phyloP scores from a whole-genome alignment of 176 grass and related monocot genomes.

The Otatea glauca region DNA sequence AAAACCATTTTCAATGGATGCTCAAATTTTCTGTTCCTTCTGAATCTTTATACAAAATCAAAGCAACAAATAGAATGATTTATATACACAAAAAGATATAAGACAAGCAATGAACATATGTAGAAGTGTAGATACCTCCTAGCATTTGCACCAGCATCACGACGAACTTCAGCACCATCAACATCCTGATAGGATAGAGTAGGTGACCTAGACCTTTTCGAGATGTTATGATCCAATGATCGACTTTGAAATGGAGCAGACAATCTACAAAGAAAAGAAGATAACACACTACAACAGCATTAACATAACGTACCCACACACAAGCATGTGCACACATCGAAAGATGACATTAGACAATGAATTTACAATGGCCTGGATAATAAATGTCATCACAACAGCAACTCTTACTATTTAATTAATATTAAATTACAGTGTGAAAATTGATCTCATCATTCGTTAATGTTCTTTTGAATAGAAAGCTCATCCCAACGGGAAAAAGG shows the following conservation, averaged over 20 bases:
- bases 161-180: constrained; percentile 49
- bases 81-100: constrained; percentile 9
- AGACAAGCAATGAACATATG: background rate
- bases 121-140: constrained; percentile 47
- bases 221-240: constrained; percentile 50
- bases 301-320: background rate
- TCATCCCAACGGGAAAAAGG: too few species aligned
- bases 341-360: constrained; percentile 10
- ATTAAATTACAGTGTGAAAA: constrained; percentile 16
- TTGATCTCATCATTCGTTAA: background rate
- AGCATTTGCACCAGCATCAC: constrained; percentile 34
- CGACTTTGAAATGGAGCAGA: constrained; percentile 47
- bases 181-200: constrained; percentile 50
- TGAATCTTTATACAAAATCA: constrained; percentile 12
- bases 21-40: constrained; percentile 20
- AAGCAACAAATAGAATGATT: background rate
- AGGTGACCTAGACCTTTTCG: constrained; percentile 65
- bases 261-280: constrained; percentile 36
- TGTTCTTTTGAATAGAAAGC: background rate
- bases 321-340: background rate
- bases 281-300: constrained; percentile 34
- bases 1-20: constrained; percentile 18
- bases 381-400: constrained; percentile 5
- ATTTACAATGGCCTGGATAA: constrained; percentile 11
- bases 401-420: constrained; percentile 16